phyloP scores from a whole-genome alignment of 495 filamentous ascomycete species.

The Penicillium alfredii region DNA sequence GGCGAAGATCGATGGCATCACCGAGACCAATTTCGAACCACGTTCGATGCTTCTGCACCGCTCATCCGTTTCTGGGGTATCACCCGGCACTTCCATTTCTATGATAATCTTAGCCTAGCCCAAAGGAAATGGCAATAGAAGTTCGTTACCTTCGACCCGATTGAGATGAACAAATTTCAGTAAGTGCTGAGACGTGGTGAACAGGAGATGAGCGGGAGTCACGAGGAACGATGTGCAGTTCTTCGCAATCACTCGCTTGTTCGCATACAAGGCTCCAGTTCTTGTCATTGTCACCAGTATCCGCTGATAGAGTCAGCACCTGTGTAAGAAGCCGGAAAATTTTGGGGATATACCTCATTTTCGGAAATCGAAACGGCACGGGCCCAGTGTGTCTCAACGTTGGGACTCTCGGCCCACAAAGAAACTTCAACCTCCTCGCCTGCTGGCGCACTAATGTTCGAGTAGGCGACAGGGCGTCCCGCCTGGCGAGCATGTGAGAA shows the following conservation, averaged over 20 bases:
- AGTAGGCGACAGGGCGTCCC: slow-evolving; percentile 26
- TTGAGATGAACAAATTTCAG: slow-evolving; percentile 88
- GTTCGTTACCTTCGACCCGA: slow-evolving; percentile 58
- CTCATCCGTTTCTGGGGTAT: slow-evolving; percentile 88
- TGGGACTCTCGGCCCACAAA: slow-evolving; percentile 30
- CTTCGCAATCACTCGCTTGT: slow-evolving; percentile 62
- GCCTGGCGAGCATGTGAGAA: slow-evolving; percentile 30
- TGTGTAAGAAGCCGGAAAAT: neutral
- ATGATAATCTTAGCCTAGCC: slow-evolving; percentile 12
- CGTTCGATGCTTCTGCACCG: slow-evolving; percentile 88
- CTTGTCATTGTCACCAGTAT: slow-evolving; percentile 53
- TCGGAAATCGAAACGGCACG: slow-evolving; percentile 33
- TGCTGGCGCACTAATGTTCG: slow-evolving; percentile 17
- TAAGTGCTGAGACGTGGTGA: slow-evolving; percentile 84
- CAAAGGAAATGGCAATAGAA: slow-evolving; percentile 9
- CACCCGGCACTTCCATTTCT: slow-evolving; percentile 76
- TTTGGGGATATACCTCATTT: slow-evolving; percentile 27
- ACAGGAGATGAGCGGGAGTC: slow-evolving; percentile 78
- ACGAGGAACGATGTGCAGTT: slow-evolving; percentile 88
- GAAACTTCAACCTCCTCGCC: slow-evolving; percentile 13
- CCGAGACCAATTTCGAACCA: slow-evolving; percentile 78
- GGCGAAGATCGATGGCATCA: slow-evolving; percentile 78
- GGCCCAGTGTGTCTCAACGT: slow-evolving; percentile 38
- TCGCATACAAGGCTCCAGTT: slow-evolving; percentile 72
- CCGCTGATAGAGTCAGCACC: slow-evolving; percentile 24